Evolutionary conservation across 768 basidiomycete genomes (phyloP).

Genomic region (Hebeloma cylindrosporum): DNA sequence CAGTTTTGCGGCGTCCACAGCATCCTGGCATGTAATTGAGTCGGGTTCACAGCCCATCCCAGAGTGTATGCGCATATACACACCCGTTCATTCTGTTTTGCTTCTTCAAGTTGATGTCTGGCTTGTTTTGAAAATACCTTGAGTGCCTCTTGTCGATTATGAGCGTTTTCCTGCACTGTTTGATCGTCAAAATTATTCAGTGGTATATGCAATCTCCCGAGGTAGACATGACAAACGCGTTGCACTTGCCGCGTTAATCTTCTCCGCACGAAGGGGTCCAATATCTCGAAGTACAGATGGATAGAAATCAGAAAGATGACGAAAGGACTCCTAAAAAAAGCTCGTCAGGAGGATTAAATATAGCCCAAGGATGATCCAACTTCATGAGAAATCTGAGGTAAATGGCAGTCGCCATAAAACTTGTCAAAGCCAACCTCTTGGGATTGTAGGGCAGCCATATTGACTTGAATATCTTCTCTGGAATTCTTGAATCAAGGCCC

Average conservation of each 20-base stretch:
- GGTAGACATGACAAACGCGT: conserved; percentile 13
- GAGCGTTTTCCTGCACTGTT: conserved; percentile 15
- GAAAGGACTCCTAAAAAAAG: conserved; percentile 11
- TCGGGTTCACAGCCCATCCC: background rate
- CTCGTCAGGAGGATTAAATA: background rate
- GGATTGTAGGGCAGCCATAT: conserved; percentile 8
- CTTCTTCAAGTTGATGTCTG: conserved; percentile 22
- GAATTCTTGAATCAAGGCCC: background rate
- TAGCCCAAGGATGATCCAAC: conserved; percentile 2
- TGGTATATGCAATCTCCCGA: background rate
- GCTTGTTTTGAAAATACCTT: conserved; percentile 20
- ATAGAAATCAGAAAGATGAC: conserved; percentile 7
- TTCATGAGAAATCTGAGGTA: conserved; percentile 9
- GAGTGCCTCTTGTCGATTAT: conserved; percentile 17
- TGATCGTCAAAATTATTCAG: background rate
- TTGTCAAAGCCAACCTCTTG: conserved; percentile 20
- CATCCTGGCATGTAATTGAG: conserved; percentile 15
- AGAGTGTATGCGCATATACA: background rate
- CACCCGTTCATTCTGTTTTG: conserved; percentile 24
- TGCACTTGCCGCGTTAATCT: conserved; percentile 16
- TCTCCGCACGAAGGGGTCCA: conserved; percentile 16
- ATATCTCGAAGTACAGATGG: conserved; percentile 11
- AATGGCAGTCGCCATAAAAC: conserved; percentile 15
- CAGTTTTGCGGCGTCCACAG: conserved; percentile 23
- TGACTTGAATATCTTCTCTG: conserved; percentile 15